A percentile compares a stretch with the other conserved stretches of the same genome.
phyloP scores from a whole-genome alignment of 805 yeast species.

The Candida ovalis region DNA sequence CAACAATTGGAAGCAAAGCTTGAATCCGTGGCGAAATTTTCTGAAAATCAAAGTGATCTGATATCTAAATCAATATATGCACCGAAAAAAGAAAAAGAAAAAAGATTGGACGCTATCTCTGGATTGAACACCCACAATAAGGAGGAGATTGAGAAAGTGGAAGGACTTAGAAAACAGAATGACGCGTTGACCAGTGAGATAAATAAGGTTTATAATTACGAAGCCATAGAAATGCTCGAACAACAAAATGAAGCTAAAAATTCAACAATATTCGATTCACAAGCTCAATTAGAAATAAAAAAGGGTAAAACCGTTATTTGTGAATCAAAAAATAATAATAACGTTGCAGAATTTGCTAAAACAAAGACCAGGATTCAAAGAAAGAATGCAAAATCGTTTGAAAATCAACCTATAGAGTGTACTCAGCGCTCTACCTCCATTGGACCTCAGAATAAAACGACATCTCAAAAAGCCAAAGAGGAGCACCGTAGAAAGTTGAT shows the following conservation, averaged over 20 bases:
- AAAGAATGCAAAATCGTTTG: not conserved
- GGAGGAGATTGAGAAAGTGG: not conserved
- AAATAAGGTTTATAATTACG: not conserved
- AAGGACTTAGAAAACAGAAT: not conserved
- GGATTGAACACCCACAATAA: not conserved
- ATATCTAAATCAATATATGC: not conserved
- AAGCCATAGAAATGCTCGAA: not conserved
- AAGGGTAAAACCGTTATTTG: no score
- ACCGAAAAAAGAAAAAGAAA: not conserved
- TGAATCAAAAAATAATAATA: not conserved
- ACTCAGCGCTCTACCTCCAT: not conserved
- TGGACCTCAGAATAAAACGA: no score
- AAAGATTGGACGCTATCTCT: not conserved
- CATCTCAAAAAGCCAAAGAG: not conserved
- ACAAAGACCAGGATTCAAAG: no score
- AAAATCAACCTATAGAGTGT: no score
- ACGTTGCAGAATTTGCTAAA: no score
- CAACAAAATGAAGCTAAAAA: not conserved
- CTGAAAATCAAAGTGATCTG: not conserved
- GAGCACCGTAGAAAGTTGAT: conserved; percentile 1
- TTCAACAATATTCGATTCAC: not conserved
- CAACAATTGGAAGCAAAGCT: not conserved
- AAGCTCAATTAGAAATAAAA: no score
- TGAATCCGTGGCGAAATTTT: not conserved
- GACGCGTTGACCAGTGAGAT: not conserved